phyloP scores from a whole-genome alignment of 164 flowering plant genomes.

The Euptelea pleiosperma region DNA sequence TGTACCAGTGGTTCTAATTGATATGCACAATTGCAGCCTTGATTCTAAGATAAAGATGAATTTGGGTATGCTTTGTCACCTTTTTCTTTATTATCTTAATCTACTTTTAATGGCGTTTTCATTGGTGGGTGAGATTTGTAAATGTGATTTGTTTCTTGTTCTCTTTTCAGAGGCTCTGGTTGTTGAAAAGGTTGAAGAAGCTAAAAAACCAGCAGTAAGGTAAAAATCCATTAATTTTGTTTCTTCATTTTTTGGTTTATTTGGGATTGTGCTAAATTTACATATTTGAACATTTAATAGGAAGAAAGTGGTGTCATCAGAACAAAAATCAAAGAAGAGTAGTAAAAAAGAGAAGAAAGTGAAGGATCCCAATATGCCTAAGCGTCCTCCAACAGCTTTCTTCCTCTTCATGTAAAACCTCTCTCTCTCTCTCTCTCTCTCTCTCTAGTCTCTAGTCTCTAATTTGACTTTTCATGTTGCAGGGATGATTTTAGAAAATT shows the following conservation, averaged over 20 bases:
- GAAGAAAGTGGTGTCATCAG: slow-evolving; percentile 38
- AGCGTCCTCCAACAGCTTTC: slow-evolving; percentile 87
- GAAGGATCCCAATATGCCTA: slow-evolving; percentile 63
- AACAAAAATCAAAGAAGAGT: slow-evolving; percentile 45
- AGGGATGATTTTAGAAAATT: slow-evolving; percentile 82
- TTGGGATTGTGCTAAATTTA: neutral
- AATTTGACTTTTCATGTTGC: slow-evolving; percentile 2
- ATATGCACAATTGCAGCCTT: slow-evolving; percentile 78
- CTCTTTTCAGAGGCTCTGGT: slow-evolving; percentile 53
- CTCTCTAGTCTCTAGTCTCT: neutral
- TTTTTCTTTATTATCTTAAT: too few species aligned
- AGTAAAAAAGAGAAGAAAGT: too few species aligned
- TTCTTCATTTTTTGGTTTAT: neutral
- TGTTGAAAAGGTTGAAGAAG: slow-evolving; percentile 51
- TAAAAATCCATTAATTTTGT: slow-evolving; percentile 12
- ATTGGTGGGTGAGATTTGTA: too few species aligned
- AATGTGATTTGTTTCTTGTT: neutral
- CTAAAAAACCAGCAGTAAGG: slow-evolving; percentile 50
- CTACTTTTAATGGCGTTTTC: neutral
- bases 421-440: slow-evolving; percentile 1
- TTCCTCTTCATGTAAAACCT: slow-evolving; percentile 73
- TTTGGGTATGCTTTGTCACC: slow-evolving; percentile 40
- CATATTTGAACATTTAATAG: slow-evolving; percentile 19
- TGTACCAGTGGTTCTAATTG: slow-evolving; percentile 76
- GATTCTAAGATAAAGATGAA: slow-evolving; percentile 89